phyloP scores from a whole-genome alignment of 306 rosid species.

The Cicer pinnatifidum region DNA sequence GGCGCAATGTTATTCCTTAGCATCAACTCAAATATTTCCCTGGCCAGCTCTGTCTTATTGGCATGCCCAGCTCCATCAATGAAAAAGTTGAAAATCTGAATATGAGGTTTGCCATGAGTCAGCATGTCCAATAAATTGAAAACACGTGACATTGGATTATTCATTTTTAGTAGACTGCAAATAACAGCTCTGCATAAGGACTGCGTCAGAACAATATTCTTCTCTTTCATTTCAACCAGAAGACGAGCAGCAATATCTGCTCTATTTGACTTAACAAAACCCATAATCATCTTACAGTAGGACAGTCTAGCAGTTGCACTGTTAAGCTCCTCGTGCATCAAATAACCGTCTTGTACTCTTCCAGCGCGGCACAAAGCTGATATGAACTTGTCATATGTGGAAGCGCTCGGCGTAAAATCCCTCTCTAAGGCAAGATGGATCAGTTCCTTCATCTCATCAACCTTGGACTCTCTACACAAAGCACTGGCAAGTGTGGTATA shows the following conservation, averaged over 20 bases:
- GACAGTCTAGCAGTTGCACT: slow-evolving; percentile 43
- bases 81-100: slow-evolving; percentile 53
- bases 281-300: slow-evolving; percentile 57
- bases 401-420: slow-evolving; percentile 49
- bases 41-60: slow-evolving; percentile 59
- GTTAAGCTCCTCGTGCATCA: slow-evolving; percentile 56
- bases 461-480: slow-evolving; percentile 60
- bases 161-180: slow-evolving; percentile 55
- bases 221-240: slow-evolving; percentile 78
- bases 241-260: slow-evolving; percentile 77
- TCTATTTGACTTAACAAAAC: slow-evolving; percentile 54
- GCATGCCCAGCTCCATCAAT: slow-evolving; percentile 63
- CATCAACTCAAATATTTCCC: slow-evolving; percentile 68
- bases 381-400: slow-evolving; percentile 55
- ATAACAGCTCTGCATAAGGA: slow-evolving; percentile 55
- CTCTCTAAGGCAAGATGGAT: slow-evolving; percentile 56
- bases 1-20: slow-evolving; percentile 56
- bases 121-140: slow-evolving; percentile 61
- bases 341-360: slow-evolving; percentile 66
- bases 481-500: slow-evolving; percentile 58
- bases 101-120: slow-evolving; percentile 42
- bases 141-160: slow-evolving; percentile 55
- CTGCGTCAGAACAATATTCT: slow-evolving; percentile 50
- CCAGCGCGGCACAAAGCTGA: slow-evolving; percentile 61
- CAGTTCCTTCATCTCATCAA: slow-evolving; percentile 80